Base-by-base conservation (phyloP, 495 filamentous ascomycete species). In the Clavariopsis aquatica region DNA sequence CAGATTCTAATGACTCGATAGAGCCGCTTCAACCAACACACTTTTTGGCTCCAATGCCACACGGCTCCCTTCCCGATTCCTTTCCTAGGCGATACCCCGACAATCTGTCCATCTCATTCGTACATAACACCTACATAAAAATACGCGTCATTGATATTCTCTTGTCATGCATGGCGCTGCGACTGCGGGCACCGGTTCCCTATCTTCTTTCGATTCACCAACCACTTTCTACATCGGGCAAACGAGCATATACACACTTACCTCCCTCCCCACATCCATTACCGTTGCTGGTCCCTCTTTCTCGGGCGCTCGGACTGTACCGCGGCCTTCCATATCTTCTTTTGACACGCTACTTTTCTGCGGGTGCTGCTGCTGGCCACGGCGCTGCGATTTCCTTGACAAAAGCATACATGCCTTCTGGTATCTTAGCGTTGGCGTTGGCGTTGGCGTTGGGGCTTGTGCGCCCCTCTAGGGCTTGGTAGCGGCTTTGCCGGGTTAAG, bases 1-100 rank as follows among this genome's bases (percentile, higher is more conserved):
- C 69, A 71, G 38, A 65, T 64, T 26, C 43, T 71, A 1, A 53
- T 63, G 53, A 36, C 41, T 17, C 68, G 68, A 60, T 62, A 62
- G 47, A 58, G 26, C 13, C 8, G 12, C 38, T 19, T 41, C 28
- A 2, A 9, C 58, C 38, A 17, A 43, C 15, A 1, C 29, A 23
- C 7, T 29, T 29, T 31, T 31, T 49, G 24, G 38, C 6, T 13
- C 24, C 4, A 1, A 1, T 24, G 2, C 17, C 31, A 19, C 19
- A 27, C 49, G 13, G 36, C 51, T 29, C 15, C 36, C 38, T 57
- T 19, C 27, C 22, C 55, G 55, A 20, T 29, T 29, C 19, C 24
- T 54, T 54, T 46, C 47, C 36, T 53, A 54, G 29, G 31, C 49
- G 59, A 53, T 62, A 53, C 49, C 59, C 57, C 20, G 56, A 34